Conservation (phyloP, 208 protist species). For the Leishmania gerbilli region DNA sequence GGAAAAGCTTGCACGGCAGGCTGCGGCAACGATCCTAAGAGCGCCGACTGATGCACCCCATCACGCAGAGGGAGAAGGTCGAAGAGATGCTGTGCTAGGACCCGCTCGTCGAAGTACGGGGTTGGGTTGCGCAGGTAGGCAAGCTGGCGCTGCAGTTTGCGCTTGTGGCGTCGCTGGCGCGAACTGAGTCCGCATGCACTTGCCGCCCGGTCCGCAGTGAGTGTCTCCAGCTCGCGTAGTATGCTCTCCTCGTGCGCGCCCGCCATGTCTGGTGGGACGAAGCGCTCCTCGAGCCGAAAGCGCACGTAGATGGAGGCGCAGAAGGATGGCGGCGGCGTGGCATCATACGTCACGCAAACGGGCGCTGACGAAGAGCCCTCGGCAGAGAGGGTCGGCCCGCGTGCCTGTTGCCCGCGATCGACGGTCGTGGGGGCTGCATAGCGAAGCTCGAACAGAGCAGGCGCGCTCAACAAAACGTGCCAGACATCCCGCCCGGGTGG, state of each 20-base stretch:
- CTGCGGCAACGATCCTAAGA: constrained; percentile 28
- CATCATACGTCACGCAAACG: not conserved
- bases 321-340: not conserved
- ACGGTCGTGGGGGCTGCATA: not conserved
- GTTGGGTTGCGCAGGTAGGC: constrained; percentile 56
- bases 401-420: not conserved
- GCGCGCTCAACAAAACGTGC: constrained; percentile 76
- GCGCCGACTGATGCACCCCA: constrained; percentile 31
- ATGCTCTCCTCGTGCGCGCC: constrained; percentile 14
- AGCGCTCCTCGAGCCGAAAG: constrained; percentile 48
- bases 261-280: constrained; percentile 27
- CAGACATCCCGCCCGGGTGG: constrained; percentile 49
- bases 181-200: constrained; percentile 31
- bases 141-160: constrained; percentile 55
- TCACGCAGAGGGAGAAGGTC: constrained; percentile 61
- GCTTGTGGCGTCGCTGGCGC: constrained; percentile 40
- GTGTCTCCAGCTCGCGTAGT: constrained; percentile 27
- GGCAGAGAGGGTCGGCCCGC: not conserved
- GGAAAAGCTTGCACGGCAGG: constrained; percentile 31
- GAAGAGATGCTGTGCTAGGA: constrained; percentile 75
- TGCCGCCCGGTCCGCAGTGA: constrained; percentile 33
- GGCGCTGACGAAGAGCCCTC: not conserved
- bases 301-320: constrained; percentile 33
- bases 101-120: constrained; percentile 73
- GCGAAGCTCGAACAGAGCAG: constrained; percentile 40